Percentiles rank a stretch among this genome's conserved stretches.
Evolutionary conservation across 2,329 filamentous ascomycete species (phyloP).

Genomic region (Aspergillus clavatus): DNA sequence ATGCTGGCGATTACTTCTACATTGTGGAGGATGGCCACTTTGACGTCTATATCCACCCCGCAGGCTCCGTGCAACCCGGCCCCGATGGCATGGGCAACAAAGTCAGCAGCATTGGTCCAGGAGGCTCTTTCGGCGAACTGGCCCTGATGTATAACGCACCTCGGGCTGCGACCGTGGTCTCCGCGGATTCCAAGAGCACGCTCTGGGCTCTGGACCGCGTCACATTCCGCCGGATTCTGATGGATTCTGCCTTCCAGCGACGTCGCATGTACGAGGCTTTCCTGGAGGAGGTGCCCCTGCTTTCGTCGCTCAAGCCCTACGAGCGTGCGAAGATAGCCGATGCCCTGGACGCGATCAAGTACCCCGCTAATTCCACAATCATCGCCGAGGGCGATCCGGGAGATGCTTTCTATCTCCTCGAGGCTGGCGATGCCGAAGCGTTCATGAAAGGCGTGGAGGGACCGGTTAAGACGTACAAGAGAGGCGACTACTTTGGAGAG

Average conservation of each 20-base stretch:
- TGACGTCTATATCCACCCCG: slow-evolving; percentile 81
- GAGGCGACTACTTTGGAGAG: slow-evolving; percentile 97
- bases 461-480: slow-evolving; percentile 74
- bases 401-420: slow-evolving; percentile 85
- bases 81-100: slow-evolving; percentile 75
- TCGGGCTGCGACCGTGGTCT: slow-evolving; percentile 88
- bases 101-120: slow-evolving; percentile 75
- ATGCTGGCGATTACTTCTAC: slow-evolving; percentile 96
- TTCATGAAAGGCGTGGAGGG: slow-evolving; percentile 69
- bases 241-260: slow-evolving; percentile 95
- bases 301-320: slow-evolving; percentile 78
- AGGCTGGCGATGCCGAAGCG: slow-evolving; percentile 79
- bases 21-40: slow-evolving; percentile 88
- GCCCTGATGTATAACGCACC: slow-evolving; percentile 99
- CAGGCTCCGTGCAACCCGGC: slow-evolving; percentile 72
- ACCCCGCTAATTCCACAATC: slow-evolving; percentile 70
- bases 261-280: slow-evolving; percentile 97
- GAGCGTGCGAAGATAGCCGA: slow-evolving; percentile 97
- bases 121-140: slow-evolving; percentile 92
- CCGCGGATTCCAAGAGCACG: slow-evolving; percentile 69
- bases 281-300: slow-evolving; percentile 84
- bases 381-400: slow-evolving; percentile 90
- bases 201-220: slow-evolving; percentile 93
- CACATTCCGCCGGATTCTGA: slow-evolving; percentile 94
- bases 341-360: slow-evolving; percentile 87